Conservation (phyloP, 2,329 filamentous ascomycete genomes). For the Trichoderma lentiforme region DNA sequence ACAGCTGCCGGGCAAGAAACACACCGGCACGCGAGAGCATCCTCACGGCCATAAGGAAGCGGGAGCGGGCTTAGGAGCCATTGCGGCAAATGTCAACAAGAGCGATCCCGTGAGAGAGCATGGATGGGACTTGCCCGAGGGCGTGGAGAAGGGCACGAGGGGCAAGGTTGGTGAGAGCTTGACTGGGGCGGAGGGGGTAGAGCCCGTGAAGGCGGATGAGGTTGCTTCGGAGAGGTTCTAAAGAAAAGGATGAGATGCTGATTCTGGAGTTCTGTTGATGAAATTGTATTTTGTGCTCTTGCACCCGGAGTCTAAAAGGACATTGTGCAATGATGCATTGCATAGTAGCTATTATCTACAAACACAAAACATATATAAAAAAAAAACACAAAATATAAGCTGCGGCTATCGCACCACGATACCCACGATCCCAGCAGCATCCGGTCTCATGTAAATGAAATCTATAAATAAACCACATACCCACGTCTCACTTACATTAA, state of each 20-base stretch:
- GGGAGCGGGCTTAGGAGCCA: conserved; percentile 38
- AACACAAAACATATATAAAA: background rate
- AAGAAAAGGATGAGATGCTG: background rate
- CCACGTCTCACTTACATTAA: background rate
- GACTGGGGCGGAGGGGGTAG: background rate
- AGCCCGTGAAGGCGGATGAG: background rate
- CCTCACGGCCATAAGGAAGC: conserved; percentile 29
- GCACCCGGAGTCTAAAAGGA: too few species aligned
- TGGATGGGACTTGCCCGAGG: conserved; percentile 22
- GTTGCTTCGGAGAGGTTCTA: background rate
- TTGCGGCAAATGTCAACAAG: conserved; percentile 30
- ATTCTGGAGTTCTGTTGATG: background rate
- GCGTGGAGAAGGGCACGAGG: conserved; percentile 8
- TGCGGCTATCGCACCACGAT: background rate
- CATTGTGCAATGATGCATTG: background rate
- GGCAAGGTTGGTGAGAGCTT: background rate
- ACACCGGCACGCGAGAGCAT: conserved; percentile 34
- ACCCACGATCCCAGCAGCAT: background rate
- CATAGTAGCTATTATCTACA: background rate
- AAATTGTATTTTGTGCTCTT: background rate
- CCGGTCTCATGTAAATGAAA: background rate
- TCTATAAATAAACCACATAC: background rate
- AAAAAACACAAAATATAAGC: background rate
- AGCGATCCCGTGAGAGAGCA: conserved; percentile 29
- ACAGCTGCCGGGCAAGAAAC: conserved; percentile 21